A percentile compares a stretch with the other conserved stretches of the same genome.
phyloP scores from a whole-genome alignment of 2,329 filamentous ascomycete species.

The Ceratocystis cubensis region DNA sequence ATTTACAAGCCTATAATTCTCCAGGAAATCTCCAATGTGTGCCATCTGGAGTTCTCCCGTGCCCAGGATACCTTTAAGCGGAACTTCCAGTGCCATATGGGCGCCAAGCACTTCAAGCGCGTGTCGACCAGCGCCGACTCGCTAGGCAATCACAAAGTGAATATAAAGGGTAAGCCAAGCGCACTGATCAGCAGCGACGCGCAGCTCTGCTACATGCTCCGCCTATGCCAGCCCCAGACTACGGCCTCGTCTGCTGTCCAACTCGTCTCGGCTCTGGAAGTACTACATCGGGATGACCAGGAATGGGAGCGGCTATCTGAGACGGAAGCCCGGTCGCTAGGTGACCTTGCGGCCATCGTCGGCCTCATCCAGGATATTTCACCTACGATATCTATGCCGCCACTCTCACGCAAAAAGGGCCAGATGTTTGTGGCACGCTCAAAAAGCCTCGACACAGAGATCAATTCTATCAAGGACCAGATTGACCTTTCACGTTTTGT shows the following conservation, averaged over 20 bases:
- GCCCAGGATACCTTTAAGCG: constrained; percentile 32
- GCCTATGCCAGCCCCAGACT: constrained; percentile 32
- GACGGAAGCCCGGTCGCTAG: constrained; percentile 29
- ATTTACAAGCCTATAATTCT: constrained; percentile 28
- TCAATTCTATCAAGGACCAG: constrained; percentile 30
- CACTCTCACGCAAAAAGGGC: constrained; percentile 31
- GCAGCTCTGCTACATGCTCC: constrained; percentile 33
- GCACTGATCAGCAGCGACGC: constrained; percentile 30
- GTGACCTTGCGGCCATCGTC: constrained; percentile 30
- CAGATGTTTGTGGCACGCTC: constrained; percentile 29
- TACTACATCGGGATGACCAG: constrained; percentile 29
- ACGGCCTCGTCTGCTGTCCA: constrained; percentile 34
- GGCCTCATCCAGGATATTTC: constrained; percentile 33
- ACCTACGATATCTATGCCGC: constrained; percentile 28
- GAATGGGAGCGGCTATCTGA: constrained; percentile 29
- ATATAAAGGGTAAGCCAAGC: constrained; percentile 33
- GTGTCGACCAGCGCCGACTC: constrained; percentile 29
- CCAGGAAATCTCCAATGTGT: constrained; percentile 36
- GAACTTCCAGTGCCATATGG: constrained; percentile 29
- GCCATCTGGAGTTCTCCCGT: constrained; percentile 33
- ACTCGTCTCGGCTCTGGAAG: constrained; percentile 33
- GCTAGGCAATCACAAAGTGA: constrained; percentile 28
- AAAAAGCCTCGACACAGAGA: constrained; percentile 29
- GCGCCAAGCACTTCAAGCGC: constrained; percentile 34
- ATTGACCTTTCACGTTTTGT: constrained; percentile 33